A percentile compares a stretch with the other conserved stretches of the same genome.
Conservation (phyloP, 108 stramenopile species). For the Cyclotella sp. region DNA sequence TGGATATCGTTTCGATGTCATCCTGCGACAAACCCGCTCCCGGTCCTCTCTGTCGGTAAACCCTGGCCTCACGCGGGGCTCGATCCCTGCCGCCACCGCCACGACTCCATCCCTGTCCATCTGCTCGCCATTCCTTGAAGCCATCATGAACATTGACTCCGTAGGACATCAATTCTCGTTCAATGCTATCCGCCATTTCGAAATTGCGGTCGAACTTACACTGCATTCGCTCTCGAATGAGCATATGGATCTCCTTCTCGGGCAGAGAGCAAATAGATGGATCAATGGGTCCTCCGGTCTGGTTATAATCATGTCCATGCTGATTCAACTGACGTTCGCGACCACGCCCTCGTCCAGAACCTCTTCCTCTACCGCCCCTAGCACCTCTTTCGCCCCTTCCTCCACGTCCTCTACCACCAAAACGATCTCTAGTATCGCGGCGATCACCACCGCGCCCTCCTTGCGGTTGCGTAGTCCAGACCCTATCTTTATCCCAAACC, state of each 20-base stretch:
- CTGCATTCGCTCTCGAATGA: constrained; percentile 67
- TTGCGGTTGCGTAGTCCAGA: constrained; percentile 35
- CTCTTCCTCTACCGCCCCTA: constrained; percentile 19
- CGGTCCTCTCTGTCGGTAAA: constrained; percentile 34
- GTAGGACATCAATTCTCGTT: constrained; percentile 27
- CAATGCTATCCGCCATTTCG: constrained; percentile 44
- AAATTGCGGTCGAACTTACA: constrained; percentile 60
- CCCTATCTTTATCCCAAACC: constrained; percentile 55
- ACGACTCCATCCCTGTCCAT: constrained; percentile 40
- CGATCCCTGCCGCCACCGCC: constrained; percentile 11
- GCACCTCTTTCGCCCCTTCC: constrained; percentile 21
- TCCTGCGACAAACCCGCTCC: constrained; percentile 39
- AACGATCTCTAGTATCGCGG: background rate
- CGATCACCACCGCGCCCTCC: constrained; percentile 18
- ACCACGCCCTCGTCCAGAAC: constrained; percentile 12
- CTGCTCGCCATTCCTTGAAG: constrained; percentile 56
- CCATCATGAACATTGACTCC: constrained; percentile 45
- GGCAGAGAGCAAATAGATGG: constrained; percentile 42
- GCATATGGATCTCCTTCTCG: constrained; percentile 66
- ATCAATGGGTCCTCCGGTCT: constrained; percentile 49
- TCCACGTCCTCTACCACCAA: constrained; percentile 19
- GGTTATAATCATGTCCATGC: constrained; percentile 81
- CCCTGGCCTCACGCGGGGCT: constrained; percentile 30
- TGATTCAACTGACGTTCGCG: constrained; percentile 66
- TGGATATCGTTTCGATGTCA: constrained; percentile 30